Conservation (phyloP, 345 rosid species). For the Euphorbia lathyris region DNA sequence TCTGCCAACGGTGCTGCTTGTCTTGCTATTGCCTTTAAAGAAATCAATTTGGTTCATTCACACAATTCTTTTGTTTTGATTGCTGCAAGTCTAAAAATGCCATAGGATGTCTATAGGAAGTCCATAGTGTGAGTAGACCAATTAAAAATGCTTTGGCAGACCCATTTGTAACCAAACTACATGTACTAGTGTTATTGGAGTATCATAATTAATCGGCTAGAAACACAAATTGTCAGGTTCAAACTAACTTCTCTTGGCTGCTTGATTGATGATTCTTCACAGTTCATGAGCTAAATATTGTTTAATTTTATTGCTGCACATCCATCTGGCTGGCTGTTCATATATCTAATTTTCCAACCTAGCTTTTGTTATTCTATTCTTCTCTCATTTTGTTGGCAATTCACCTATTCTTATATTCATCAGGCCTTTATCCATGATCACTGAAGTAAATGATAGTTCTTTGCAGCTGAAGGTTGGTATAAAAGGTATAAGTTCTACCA, state of each 20-base stretch:
- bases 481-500: conserved; percentile 8
- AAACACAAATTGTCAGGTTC: conserved; percentile 1
- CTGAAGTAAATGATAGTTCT: conserved; percentile 35
- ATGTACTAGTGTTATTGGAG: not conserved
- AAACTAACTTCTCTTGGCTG: not conserved
- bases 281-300: not conserved
- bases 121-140: not conserved
- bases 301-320: not conserved
- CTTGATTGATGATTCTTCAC: not conserved
- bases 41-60: conserved; percentile 4
- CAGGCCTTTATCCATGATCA: conserved; percentile 46
- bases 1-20: no score
- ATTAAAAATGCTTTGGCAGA: no score
- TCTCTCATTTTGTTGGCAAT: conserved; percentile 10
- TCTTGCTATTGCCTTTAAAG: not conserved
- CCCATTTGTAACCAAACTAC: not conserved
- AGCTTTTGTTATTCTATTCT: not conserved
- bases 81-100: no score
- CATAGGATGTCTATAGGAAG: not conserved
- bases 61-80: not conserved
- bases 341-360: conserved; percentile 6
- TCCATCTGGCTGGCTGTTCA: conserved; percentile 6
- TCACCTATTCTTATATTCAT: not conserved
- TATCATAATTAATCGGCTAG: not conserved
- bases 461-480: conserved; percentile 51